Conservation (phyloP, 2,329 filamentous ascomycete genomes). For the Paecilomyces sp. region DNA sequence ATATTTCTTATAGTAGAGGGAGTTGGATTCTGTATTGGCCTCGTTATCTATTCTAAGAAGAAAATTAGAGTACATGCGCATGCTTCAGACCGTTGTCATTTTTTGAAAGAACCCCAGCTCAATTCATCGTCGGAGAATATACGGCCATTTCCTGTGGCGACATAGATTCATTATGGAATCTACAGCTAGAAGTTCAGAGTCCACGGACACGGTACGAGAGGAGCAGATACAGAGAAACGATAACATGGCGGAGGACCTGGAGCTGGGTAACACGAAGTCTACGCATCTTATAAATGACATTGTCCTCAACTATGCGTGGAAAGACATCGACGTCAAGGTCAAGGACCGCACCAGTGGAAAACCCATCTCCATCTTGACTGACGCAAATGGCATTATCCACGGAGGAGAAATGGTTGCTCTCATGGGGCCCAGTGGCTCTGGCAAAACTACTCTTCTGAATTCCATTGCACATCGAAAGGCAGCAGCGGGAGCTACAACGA, state of each 20-base stretch:
- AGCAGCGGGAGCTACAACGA: conserved; percentile 46
- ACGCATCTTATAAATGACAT: conserved; percentile 47
- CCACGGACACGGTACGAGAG: not conserved
- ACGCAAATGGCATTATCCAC: conserved; percentile 12
- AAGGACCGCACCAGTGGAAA: conserved; percentile 62
- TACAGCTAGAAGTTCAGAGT: not conserved
- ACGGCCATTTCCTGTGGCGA: not conserved
- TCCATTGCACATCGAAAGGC: conserved; percentile 60
- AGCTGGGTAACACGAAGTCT: not conserved
- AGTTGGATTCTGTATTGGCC: not conserved
- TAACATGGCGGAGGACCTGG: not conserved
- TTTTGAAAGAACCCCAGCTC: not conserved
- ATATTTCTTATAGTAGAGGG: not conserved
- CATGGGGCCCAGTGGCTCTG: conserved; percentile 69
- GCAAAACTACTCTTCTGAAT: conserved; percentile 81
- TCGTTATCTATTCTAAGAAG: not conserved
- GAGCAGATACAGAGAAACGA: not conserved
- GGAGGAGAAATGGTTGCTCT: conserved; percentile 67
- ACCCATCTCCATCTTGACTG: not conserved
- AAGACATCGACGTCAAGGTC: conserved; percentile 60
- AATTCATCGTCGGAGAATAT: not conserved
- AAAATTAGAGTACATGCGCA: not conserved
- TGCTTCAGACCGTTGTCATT: not conserved
- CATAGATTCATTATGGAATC: not conserved
- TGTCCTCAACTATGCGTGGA: conserved; percentile 61